phyloP scores from a whole-genome alignment of 1,139 yeast species.

The Yamadazyma triangularis region DNA sequence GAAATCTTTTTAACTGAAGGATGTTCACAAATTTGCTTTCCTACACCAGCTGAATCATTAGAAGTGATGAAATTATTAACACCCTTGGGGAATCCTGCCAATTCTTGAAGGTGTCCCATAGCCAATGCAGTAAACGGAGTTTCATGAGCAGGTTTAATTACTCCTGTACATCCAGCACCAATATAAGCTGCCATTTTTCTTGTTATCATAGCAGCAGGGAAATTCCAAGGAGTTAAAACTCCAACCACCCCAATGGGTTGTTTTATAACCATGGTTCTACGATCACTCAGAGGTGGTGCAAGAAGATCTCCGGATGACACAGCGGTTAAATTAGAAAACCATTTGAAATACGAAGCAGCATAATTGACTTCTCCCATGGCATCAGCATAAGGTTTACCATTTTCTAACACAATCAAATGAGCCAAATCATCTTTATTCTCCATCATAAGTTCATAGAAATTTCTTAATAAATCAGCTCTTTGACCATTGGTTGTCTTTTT shows the following conservation, averaged over 20 bases:
- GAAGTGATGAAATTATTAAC: conserved; percentile 68
- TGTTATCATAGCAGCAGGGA: conserved; percentile 92
- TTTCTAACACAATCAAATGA: conserved; percentile 67
- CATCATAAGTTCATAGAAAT: conserved; percentile 50
- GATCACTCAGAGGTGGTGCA: conserved; percentile 53
- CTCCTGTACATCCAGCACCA: conserved; percentile 91
- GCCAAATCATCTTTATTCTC: conserved; percentile 75
- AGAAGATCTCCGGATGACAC: conserved; percentile 70
- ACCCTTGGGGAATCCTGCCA: conserved; percentile 89
- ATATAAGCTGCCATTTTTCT: conserved; percentile 88
- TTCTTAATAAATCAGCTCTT: conserved; percentile 33
- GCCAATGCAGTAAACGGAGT: conserved; percentile 89
- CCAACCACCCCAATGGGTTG: conserved; percentile 93
- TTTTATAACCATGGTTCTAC: conserved; percentile 61
- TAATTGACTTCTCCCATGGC: conserved; percentile 73
- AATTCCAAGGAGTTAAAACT: conserved; percentile 92
- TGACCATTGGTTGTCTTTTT: conserved; percentile 35
- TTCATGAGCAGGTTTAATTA: conserved; percentile 85
- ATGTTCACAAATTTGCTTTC: conserved; percentile 66
- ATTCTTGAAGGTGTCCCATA: conserved; percentile 61
- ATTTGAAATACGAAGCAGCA: conserved; percentile 77
- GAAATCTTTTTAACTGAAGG: conserved; percentile 68
- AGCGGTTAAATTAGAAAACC: conserved; percentile 88
- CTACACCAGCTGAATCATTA: conserved; percentile 55
- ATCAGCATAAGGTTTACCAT: conserved; percentile 78